phyloP scores from a whole-genome alignment of 768 basidiomycete species.

The Podaxis sp. region DNA sequence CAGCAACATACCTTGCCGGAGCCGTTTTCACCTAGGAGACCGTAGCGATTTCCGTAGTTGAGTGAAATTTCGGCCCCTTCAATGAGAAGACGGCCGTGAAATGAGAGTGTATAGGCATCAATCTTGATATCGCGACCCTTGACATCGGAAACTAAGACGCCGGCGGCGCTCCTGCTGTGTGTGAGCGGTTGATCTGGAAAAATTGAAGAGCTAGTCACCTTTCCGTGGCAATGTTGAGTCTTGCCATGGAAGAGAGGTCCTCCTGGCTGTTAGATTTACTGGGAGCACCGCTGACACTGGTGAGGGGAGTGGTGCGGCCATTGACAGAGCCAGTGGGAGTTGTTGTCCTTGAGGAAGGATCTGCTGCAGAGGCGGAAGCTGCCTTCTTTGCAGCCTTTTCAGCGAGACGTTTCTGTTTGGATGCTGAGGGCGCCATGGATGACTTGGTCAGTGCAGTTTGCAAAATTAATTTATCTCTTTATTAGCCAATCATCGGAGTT shows the following conservation, averaged over 20 bases:
- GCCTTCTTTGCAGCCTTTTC: conserved; percentile 88
- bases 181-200: background rate
- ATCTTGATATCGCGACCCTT: conserved; percentile 98
- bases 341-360: conserved; percentile 29
- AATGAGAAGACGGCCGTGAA: conserved; percentile 89
- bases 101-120: conserved; percentile 91
- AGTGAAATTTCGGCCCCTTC: conserved; percentile 68
- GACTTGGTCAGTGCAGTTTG: conserved; percentile 14
- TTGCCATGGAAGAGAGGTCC: conserved; percentile 73
- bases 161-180: conserved; percentile 72
- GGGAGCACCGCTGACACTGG: conserved; percentile 75
- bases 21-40: conserved; percentile 95
- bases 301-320: conserved; percentile 77
- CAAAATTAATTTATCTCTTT: conserved; percentile 12
- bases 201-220: conserved; percentile 46
- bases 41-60: conserved; percentile 92
- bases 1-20: conserved; percentile 83
- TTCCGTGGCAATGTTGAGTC: conserved; percentile 86
- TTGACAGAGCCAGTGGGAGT: conserved; percentile 65
- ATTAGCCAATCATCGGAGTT: conserved; percentile 12
- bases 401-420: conserved; percentile 91
- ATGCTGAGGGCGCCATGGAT: conserved; percentile 73
- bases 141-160: conserved; percentile 89
- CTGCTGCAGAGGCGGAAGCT: background rate
- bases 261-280: conserved; percentile 82